phyloP scores from a whole-genome alignment of 257 asterid species.

The Solanum neorickii region DNA sequence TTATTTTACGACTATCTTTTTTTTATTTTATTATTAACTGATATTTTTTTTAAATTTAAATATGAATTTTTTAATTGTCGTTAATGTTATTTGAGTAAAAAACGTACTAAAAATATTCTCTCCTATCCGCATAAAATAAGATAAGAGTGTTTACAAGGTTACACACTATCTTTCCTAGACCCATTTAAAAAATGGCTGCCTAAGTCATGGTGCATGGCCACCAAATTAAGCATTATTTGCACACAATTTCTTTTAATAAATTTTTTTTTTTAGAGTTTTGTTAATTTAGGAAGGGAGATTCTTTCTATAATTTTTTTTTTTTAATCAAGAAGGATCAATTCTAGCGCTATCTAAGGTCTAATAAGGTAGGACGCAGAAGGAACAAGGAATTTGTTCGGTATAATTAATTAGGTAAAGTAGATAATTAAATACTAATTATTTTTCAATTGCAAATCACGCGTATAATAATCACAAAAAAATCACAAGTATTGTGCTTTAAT shows the following conservation, averaged over 20 bases:
- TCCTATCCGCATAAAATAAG: neutral
- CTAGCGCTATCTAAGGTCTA: neutral
- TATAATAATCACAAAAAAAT: neutral
- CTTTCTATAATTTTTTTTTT: neutral
- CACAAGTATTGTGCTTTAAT: neutral
- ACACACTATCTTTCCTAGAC: rapidly evolving
- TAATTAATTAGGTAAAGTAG: neutral
- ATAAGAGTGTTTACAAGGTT: too few species aligned
- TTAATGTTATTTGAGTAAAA: too few species aligned
- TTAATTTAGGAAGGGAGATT: neutral
- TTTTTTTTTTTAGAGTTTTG: neutral
- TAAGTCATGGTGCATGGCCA: neutral
- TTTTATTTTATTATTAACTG: too few species aligned
- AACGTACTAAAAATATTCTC: too few species aligned
- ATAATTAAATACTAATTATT: neutral
- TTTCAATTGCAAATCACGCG: neutral
- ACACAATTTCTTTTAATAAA: neutral
- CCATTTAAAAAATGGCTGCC: neutral
- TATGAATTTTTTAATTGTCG: too few species aligned
- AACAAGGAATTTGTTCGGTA: neutral
- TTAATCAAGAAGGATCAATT: neutral
- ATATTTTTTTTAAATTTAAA: too few species aligned
- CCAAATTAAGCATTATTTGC: neutral
- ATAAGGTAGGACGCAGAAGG: neutral
- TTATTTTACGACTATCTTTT: too few species aligned